Base-by-base conservation (phyloP, 306 rosid species). In the Quercus agrifolia region DNA sequence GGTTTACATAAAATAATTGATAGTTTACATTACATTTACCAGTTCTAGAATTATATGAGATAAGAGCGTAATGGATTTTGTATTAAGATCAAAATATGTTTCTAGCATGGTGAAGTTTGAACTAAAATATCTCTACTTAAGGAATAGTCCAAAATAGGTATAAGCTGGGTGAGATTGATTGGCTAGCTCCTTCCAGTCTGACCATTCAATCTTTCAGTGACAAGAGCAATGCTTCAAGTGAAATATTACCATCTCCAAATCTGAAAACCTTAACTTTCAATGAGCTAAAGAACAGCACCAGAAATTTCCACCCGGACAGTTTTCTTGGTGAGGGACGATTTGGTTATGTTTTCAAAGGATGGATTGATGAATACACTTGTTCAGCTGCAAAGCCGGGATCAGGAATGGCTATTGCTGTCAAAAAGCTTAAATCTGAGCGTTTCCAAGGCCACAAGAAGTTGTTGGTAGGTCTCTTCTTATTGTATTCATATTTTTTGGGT, bases 321-420 rank as follows among this genome's bases (percentile, higher is more conserved):
- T 94, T 91, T 79, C 90, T 95, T 0, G 98, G 99, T 6, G 98
- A 95, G 88, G 99, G 99, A 10, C 97, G 99, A 79, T 95, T 95
- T 68, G 99, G 99, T 13, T 86, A 77, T 81, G 98, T 95, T 70
- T 95, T 92, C 41, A 33, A 33, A 33, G 41, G 41, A 5, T 33
- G 41, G 41, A 33, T 33, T 33, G 41, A 33, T 33, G 92, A 88
- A 54, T 81, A 87, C 80, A 81, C 92, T 0, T 79, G 70, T 69
- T 67, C 75, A 0, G 92, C 98, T 56, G 77, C 93, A 10, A 92
- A 79, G 85, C 98, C 99, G 2, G 99, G 97, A 59, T 87, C 92
- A 1, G 98, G 98, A 71, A 86, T 90, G 85, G 98, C 92, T 66
- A 96, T 95, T 81, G 99, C 99, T 54, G 94, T 92, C 13, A 95